Conservation (phyloP, 2,329 filamentous ascomycete genomes). For the Hypoxylon sp. region DNA sequence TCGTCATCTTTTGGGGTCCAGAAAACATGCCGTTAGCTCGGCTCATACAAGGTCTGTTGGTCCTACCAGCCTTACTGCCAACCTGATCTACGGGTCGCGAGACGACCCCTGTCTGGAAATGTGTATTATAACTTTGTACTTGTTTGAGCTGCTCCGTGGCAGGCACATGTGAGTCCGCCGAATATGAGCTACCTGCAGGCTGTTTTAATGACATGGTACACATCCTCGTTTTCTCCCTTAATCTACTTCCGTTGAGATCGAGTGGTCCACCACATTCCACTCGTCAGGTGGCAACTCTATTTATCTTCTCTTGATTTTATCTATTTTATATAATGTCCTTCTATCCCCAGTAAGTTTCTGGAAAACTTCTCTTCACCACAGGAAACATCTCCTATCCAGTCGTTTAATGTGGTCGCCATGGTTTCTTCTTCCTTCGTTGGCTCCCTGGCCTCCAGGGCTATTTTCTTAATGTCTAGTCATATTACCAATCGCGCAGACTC, state of each 20-base stretch:
- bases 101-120: slow-evolving; percentile 45
- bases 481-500: slow-evolving; percentile 40
- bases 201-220: slow-evolving; percentile 40
- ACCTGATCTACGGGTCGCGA: slow-evolving; percentile 35
- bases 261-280: slow-evolving; percentile 25
- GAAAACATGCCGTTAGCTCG: slow-evolving; percentile 41
- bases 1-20: slow-evolving; percentile 32
- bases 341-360: slow-evolving; percentile 37
- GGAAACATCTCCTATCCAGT: slow-evolving; percentile 33
- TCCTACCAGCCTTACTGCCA: slow-evolving; percentile 26
- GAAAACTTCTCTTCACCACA: slow-evolving; percentile 38
- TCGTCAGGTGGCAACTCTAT: slow-evolving; percentile 28
- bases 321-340: slow-evolving; percentile 35
- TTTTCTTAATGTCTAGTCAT: slow-evolving; percentile 54
- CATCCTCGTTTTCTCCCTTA: slow-evolving; percentile 41
- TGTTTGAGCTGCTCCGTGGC: slow-evolving; percentile 32
- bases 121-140: slow-evolving; percentile 30
- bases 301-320: slow-evolving; percentile 28
- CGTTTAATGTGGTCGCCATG: slow-evolving; percentile 44
- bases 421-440: slow-evolving; percentile 52
- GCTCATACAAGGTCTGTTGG: slow-evolving; percentile 27
- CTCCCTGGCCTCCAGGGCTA: slow-evolving; percentile 51
- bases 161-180: slow-evolving; percentile 39
- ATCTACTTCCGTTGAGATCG: slow-evolving; percentile 37
- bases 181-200: slow-evolving; percentile 24